These are phyloP conservation scores for Leccinum rimulosum DNA, from an alignment of 768 basidiomycete genomes.

Conservation along the genomic window DNA sequence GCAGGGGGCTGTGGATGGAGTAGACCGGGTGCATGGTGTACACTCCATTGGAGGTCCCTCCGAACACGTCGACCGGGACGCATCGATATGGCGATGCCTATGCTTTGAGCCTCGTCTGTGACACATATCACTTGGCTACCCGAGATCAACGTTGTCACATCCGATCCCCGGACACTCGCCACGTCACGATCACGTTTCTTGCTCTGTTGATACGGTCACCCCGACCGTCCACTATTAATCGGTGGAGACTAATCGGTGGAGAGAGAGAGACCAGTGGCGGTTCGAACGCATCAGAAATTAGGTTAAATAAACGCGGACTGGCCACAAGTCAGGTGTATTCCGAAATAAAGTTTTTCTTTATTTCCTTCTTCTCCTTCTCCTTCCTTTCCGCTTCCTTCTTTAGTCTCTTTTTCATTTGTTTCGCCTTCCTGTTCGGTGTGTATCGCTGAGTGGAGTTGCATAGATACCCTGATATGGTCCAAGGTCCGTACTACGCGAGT, in stretches of 20 bases:
- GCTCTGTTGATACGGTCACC: slow-evolving; percentile 22
- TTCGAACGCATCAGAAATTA: slow-evolving; percentile 4
- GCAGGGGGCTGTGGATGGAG: not conserved
- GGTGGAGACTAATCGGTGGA: not conserved
- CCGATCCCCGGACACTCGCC: slow-evolving; percentile 15
- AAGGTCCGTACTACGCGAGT: slow-evolving; percentile 1
- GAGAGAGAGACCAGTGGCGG: slow-evolving; percentile 8
- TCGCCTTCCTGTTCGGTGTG: not conserved
- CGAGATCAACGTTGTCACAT: slow-evolving; percentile 8
- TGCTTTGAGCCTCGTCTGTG: not conserved
- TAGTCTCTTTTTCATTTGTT: not conserved
- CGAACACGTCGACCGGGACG: not conserved
- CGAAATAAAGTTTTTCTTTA: not conserved
- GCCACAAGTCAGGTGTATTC: not conserved
- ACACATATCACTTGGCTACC: slow-evolving; percentile 3
- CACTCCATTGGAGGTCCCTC: not conserved
- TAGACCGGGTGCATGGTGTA: not conserved
- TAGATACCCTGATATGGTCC: slow-evolving; percentile 9
- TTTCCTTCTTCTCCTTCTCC: not conserved
- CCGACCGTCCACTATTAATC: not conserved
- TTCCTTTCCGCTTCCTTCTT: not conserved
- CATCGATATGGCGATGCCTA: not conserved
- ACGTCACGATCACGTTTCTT: slow-evolving; percentile 14
- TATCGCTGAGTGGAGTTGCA: not conserved
- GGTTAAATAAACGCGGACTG: slow-evolving; percentile 1